phyloP scores from a whole-genome alignment of 495 filamentous ascomycete genomes.

The Penicillium chermesinum region DNA sequence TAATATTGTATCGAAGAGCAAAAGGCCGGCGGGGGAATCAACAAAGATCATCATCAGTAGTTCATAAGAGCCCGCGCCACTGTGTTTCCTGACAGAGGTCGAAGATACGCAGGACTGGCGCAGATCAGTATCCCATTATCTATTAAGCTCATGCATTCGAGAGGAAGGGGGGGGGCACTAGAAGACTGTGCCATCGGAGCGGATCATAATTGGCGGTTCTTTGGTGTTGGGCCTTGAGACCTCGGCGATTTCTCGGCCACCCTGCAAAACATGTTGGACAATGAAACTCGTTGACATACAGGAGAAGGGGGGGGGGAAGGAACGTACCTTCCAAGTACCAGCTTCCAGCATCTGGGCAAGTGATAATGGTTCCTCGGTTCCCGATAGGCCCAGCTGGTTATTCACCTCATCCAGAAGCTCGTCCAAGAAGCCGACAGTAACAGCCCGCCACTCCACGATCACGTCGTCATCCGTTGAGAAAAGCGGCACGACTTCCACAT shows the following conservation, averaged over 20 bases:
- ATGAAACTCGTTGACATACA: too few relatives aligned
- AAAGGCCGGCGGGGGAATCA: conserved; percentile 15
- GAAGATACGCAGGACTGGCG: conserved; percentile 11
- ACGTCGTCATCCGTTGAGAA: conserved; percentile 63
- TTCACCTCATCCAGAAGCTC: conserved; percentile 60
- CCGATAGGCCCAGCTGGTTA: conserved; percentile 49
- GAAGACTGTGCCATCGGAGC: conserved; percentile 95
- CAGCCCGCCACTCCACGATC: conserved; percentile 66
- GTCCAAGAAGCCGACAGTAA: conserved; percentile 63
- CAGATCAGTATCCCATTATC: conserved; percentile 31
- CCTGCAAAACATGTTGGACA: conserved; percentile 53
- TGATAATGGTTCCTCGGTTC: conserved; percentile 45
- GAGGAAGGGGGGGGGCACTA: conserved; percentile 51
- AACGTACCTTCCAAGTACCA: conserved; percentile 78
- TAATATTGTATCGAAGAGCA: conserved; percentile 9
- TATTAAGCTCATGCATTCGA: conserved; percentile 22
- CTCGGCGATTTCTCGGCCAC: conserved; percentile 92
- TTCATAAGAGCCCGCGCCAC: conserved; percentile 34
- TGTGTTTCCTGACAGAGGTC: not conserved
- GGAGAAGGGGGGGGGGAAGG: too few relatives aligned
- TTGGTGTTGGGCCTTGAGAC: conserved; percentile 94
- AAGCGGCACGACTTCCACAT: conserved; percentile 59
- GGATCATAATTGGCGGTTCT: conserved; percentile 92
- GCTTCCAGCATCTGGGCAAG: conserved; percentile 67
- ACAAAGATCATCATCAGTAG: conserved; percentile 31